phyloP scores from a whole-genome alignment of 1,139 yeast genomes.

The Kazachstania sp. region DNA sequence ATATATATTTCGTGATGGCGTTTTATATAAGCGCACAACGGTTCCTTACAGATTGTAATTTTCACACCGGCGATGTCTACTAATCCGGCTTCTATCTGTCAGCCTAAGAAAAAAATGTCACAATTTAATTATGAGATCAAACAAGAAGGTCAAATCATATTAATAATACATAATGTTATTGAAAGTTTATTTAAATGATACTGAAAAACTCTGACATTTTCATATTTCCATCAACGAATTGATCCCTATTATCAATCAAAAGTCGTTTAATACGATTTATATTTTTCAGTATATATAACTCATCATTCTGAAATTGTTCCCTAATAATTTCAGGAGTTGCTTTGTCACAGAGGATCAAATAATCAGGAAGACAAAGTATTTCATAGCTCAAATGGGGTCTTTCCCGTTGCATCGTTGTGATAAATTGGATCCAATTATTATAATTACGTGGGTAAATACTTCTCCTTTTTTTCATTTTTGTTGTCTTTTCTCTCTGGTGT shows the following conservation, averaged over 20 bases:
- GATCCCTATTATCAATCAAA: slow-evolving; percentile 28
- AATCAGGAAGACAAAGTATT: slow-evolving; percentile 20
- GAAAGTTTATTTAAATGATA: too few relatives aligned
- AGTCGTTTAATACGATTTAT: slow-evolving; percentile 20
- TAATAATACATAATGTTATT: too few relatives aligned
- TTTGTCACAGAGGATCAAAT: slow-evolving; percentile 1
- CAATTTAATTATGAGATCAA: too few relatives aligned
- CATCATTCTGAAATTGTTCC: slow-evolving; percentile 15
- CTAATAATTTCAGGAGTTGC: neutral
- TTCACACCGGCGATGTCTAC: too few relatives aligned
- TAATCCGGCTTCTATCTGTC: too few relatives aligned
- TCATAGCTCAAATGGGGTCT: slow-evolving; percentile 6
- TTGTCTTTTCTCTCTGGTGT: slow-evolving; percentile 1
- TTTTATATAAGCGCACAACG: neutral
- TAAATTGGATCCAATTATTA: neutral
- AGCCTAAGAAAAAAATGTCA: too few relatives aligned
- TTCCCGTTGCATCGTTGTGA: neutral
- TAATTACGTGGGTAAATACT: neutral
- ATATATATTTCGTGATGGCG: neutral
- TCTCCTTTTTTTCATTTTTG: neutral
- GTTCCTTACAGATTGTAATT: too few relatives aligned
- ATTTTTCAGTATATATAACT: slow-evolving; percentile 19
- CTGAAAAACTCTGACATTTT: too few relatives aligned
- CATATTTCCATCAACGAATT: slow-evolving; percentile 33
- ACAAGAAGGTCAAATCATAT: too few relatives aligned